Conservation (phyloP, 1,284 basidiomycete species). For the Apiotrichum akiyoshidainum region DNA sequence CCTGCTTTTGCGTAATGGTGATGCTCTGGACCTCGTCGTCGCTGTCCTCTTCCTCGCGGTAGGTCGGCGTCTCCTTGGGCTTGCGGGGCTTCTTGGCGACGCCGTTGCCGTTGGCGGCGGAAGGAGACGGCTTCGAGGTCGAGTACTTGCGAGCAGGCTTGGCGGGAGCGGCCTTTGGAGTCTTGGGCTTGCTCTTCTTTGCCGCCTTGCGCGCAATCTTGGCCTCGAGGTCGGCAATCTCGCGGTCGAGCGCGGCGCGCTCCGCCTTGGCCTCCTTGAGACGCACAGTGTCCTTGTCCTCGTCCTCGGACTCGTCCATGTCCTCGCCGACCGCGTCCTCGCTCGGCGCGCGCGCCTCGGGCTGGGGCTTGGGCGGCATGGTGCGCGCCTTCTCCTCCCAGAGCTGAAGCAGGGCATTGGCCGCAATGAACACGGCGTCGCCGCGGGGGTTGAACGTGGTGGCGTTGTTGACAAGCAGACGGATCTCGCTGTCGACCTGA, state of each 20-base stretch:
- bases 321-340: slow-evolving; percentile 55
- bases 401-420: slow-evolving; percentile 71
- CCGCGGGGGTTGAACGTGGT: slow-evolving; percentile 86
- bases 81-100: slow-evolving; percentile 39
- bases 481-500: slow-evolving; percentile 86
- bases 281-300: slow-evolving; percentile 48
- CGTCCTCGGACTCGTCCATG: slow-evolving; percentile 51
- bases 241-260: slow-evolving; percentile 20
- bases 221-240: slow-evolving; percentile 36
- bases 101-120: slow-evolving; percentile 32
- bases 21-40: slow-evolving; percentile 49
- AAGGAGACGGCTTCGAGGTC: slow-evolving; percentile 34
- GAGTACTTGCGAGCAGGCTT: slow-evolving; percentile 54
- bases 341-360: slow-evolving; percentile 48
- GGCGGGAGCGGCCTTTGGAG: slow-evolving; percentile 49
- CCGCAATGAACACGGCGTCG: slow-evolving; percentile 79
- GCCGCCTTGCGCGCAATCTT: slow-evolving; percentile 26
- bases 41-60: slow-evolving; percentile 51
- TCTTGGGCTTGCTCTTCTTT: slow-evolving; percentile 21
- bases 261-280: slow-evolving; percentile 22
- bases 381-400: slow-evolving; percentile 89
- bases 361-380: slow-evolving; percentile 59
- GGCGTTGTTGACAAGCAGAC: slow-evolving; percentile 91
- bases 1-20: slow-evolving; percentile 92
- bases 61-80: slow-evolving; percentile 35